Evolutionary conservation across 2,329 filamentous ascomycete genomes (phyloP), one percentile per base, ranked within the genome.

Genomic region (Penicillium italicum): DNA sequence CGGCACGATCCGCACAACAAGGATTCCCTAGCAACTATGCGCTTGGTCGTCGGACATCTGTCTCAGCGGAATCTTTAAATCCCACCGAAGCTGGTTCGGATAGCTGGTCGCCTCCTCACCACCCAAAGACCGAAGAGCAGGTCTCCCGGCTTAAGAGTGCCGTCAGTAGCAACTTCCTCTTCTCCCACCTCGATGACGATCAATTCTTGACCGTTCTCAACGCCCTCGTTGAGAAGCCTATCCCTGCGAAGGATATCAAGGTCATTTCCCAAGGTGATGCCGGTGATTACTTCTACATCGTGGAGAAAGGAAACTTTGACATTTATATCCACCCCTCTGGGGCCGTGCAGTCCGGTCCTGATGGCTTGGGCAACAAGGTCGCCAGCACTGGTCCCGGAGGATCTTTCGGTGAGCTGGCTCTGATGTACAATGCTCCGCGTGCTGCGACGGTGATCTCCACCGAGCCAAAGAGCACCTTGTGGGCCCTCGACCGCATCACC

Each of bases 371-470:
- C 47, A 80, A 82, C 58, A 89, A 91, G 67, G 93, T 97, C 28
- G 86, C 85, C 65, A 86, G 82, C 36, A 95, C 95, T 55, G 87
- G 90, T 42, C 85, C 91, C 4, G 94, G 94, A 47, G 92, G 92
- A 58, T 96, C 91, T 4, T 99, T 99, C 74, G 94, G 94, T 66
- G 94, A 99, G 77, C 82, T 99, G 54, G 94, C 94, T 12, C 81
- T 99, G 67, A 97, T 99, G 94, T 97, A 99, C 79, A 97, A 97
- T 69, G 91, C 94, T 22, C 94, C 94, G 26, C 90, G 94, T 69
- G 94, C 94, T 40, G 94, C 94, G 4, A 97, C 94, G 0, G 90
- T 99, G 57, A 84, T 95, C 58, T 96, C 90, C 30, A 86, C 88
- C 12, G 90, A 95, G 67, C 73, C 87, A 3, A 78, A 83, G 33